Percentiles rank a stretch among this genome's conserved stretches.
phyloP scores from a whole-genome alignment of 345 rosid species.

The Sapria himalayana region DNA sequence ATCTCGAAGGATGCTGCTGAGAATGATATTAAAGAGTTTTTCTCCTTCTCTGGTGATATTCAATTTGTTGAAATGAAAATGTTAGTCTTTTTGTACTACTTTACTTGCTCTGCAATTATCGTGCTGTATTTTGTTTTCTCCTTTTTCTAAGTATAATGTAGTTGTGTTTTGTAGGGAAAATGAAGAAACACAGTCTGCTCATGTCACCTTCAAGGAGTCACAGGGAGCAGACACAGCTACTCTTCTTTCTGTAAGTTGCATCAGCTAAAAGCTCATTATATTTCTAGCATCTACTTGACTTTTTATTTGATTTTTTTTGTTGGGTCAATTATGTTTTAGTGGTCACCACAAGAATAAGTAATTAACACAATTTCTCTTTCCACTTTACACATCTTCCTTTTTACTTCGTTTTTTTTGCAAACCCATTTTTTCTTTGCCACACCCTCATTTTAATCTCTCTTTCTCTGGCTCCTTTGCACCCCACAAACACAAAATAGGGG shows the following conservation, averaged over 20 bases:
- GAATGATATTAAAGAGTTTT: slow-evolving; percentile 52
- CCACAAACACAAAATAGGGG: too few relatives aligned
- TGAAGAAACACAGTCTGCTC: slow-evolving; percentile 19
- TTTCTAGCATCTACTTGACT: too few relatives aligned
- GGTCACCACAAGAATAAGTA: too few relatives aligned
- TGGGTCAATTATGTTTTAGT: too few relatives aligned
- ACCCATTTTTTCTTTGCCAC: too few relatives aligned
- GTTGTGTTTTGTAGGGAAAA: slow-evolving; percentile 13
- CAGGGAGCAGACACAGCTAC: slow-evolving; percentile 32
- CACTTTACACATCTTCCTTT: too few relatives aligned
- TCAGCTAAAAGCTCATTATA: too few relatives aligned
- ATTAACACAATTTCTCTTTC: too few relatives aligned
- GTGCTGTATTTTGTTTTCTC: slow-evolving; percentile 1
- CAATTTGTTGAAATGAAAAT: slow-evolving; percentile 46
- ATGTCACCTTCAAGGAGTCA: slow-evolving; percentile 21
- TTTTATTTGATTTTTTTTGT: too few relatives aligned
- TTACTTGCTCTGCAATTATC: neutral
- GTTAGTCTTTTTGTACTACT: slow-evolving; percentile 12
- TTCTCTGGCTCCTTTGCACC: too few relatives aligned
- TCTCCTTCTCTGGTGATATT: slow-evolving; percentile 72
- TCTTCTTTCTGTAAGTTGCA: slow-evolving; percentile 25
- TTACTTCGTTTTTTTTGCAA: too few relatives aligned
- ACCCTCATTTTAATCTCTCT: too few relatives aligned
- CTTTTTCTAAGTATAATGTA: neutral
- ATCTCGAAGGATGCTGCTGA: slow-evolving; percentile 55